Conservation (phyloP, 176 grass and related monocot species). For the Areca catechu region DNA sequence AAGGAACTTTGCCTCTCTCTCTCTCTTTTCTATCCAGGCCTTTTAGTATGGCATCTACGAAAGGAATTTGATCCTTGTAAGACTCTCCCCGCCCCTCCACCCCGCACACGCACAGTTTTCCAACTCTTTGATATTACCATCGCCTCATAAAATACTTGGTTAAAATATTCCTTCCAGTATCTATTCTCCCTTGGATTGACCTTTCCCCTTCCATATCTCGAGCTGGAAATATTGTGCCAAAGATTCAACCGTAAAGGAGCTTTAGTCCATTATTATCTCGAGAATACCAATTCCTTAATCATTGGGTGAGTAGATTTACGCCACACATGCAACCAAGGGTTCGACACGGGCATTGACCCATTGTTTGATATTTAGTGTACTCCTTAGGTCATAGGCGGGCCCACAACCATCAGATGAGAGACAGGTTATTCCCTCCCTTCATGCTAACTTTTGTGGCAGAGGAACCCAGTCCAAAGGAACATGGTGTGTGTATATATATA, state of each 20-base stretch:
- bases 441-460: too few relatives aligned
- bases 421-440: too few relatives aligned
- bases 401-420: too few relatives aligned
- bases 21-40: background rate
- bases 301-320: background rate
- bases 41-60: background rate
- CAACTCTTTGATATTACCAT: background rate
- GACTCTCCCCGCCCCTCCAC: background rate
- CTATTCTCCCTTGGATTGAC: too few relatives aligned
- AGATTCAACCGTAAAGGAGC: background rate
- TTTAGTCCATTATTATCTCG: constrained; percentile 3
- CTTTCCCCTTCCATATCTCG: background rate
- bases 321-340: background rate
- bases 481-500: too few relatives aligned
- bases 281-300: constrained; percentile 1
- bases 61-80: background rate
- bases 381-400: background rate
- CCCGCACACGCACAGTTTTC: background rate
- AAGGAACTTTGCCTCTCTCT: background rate
- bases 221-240: background rate
- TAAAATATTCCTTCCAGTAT: too few relatives aligned
- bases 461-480: too few relatives aligned
- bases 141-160: too few relatives aligned
- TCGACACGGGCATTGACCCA: background rate
- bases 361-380: background rate